phyloP scores from a whole-genome alignment of 2,329 filamentous ascomycete species.

The Apiospora kogelbergensis region DNA sequence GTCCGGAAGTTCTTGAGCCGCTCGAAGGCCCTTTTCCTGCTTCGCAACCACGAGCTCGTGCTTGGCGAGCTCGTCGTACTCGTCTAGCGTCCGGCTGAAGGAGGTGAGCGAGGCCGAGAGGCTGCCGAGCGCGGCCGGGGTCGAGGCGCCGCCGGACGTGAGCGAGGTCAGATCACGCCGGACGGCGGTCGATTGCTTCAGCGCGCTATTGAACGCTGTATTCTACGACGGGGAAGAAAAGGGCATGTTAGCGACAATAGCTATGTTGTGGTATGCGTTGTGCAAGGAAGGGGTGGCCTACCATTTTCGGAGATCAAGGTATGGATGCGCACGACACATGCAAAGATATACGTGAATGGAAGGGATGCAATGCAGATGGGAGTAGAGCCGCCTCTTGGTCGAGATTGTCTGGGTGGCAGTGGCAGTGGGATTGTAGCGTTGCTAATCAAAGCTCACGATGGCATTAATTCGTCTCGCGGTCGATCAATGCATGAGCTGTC shows the following conservation, averaged over 20 bases:
- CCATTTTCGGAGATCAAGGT: slow-evolving; percentile 7
- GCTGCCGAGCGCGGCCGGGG: slow-evolving; percentile 58
- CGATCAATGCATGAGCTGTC: neutral
- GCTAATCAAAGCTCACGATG: neutral
- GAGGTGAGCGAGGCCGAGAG: slow-evolving; percentile 68
- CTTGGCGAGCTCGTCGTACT: slow-evolving; percentile 82
- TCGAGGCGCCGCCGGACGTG: slow-evolving; percentile 57
- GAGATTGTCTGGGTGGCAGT: neutral
- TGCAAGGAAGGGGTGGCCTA: neutral
- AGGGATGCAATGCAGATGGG: neutral
- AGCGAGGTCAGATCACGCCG: slow-evolving; percentile 75
- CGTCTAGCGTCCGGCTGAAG: slow-evolving; percentile 87
- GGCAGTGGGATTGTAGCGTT: neutral
- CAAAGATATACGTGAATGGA: neutral
- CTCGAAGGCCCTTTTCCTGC: slow-evolving; percentile 86
- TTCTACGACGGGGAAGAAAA: slow-evolving; percentile 60
- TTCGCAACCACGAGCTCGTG: slow-evolving; percentile 90
- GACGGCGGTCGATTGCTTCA: slow-evolving; percentile 81
- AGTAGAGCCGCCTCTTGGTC: neutral
- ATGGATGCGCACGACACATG: neutral
- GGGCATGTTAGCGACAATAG: neutral
- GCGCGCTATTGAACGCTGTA: slow-evolving; percentile 80
- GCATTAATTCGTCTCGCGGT: neutral
- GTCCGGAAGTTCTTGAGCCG: slow-evolving; percentile 81
- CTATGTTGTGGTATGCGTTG: neutral